Evolutionary conservation across 345 rosid species (phyloP), one percentile per base, ranked within the genome.

Genomic region (Bruguiera gymnorhiza): DNA sequence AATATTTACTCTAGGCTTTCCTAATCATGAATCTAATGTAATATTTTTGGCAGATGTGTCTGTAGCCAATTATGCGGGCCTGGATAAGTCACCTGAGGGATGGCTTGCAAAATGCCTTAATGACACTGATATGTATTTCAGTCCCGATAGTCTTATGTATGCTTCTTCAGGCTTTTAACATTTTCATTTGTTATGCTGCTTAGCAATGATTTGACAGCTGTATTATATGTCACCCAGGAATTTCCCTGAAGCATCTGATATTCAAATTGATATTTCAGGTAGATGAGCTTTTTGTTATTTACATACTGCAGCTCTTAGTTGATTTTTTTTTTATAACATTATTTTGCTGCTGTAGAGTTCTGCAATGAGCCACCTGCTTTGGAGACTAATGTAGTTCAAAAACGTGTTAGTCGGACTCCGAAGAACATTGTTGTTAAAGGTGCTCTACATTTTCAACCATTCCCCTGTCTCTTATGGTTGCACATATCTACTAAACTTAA

Each of bases 391-490:
- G 80, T 61, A 56, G 83, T 78, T 76, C 89, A 79, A 74, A 86
- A 84, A 48, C 87, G 59, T 15, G 70, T 83, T 50, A 62, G 78
- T 67, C 87, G 87, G 46, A 73, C 92, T 60, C 80, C 92, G 39
- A 83, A 76, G 62, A 96, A 89, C 76, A 77, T 90, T 64, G 65
- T 92, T 57, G 79, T 96, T 48, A 92, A 85, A 92, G 98, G 99
- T 92, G 72, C 6, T 65, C 48, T 29, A 67, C n/a, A 46, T 62
- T 71, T 54, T 34, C 37, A 19, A 43, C 37, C 8, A 6, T 64
- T 59, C 23, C 5, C 29, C 13, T 1, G 6, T 5, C 13, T 1
- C 9, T 68, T 51, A 58, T 73, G 46, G 20, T 32, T 63, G 53
- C n/a, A 27, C 59, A 36, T 59, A 27, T 55, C 6, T 55, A 46